Evolutionary conservation across 176 grass and related monocot species (phyloP).

Genomic region (Typha latifolia): DNA sequence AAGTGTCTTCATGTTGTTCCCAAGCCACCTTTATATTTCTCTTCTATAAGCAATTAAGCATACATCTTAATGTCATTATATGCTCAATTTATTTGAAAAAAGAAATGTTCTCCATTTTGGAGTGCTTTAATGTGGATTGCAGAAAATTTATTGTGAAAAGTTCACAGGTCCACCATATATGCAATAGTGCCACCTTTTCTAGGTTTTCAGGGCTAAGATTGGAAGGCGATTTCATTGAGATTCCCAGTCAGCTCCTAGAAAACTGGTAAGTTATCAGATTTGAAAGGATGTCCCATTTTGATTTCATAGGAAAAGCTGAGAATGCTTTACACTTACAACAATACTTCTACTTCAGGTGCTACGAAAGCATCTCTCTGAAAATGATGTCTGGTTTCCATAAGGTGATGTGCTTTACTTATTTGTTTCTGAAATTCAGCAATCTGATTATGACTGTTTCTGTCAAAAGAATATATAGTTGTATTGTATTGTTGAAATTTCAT

Average conservation of each 20-base stretch:
- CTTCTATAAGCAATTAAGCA: too few species aligned
- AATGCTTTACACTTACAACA: not conserved
- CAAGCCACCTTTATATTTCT: too few species aligned
- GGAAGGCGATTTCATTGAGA: slow-evolving; percentile 81
- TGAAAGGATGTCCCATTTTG: not conserved
- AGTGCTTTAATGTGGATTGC: not conserved
- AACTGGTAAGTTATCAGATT: slow-evolving; percentile 45
- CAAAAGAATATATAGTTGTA: not conserved
- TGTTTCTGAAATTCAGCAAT: not conserved
- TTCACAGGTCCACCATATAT: slow-evolving; percentile 83
- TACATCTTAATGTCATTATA: too few species aligned
- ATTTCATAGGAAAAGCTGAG: not conserved
- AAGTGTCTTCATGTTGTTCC: too few species aligned
- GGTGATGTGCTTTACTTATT: slow-evolving; percentile 27
- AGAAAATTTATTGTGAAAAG: slow-evolving; percentile 8
- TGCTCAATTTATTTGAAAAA: not conserved
- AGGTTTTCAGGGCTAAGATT: slow-evolving; percentile 67
- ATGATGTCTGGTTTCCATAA: slow-evolving; percentile 94
- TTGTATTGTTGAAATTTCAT: not conserved
- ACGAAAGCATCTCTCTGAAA: slow-evolving; percentile 82
- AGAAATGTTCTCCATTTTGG: not conserved
- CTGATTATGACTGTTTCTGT: not conserved
- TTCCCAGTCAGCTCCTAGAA: slow-evolving; percentile 80
- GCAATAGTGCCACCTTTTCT: slow-evolving; percentile 65
- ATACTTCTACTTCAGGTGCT: slow-evolving; percentile 53